Base-by-base conservation (phyloP, 192 early-diverging fungal species). In the Chytriomyces confervae region DNA sequence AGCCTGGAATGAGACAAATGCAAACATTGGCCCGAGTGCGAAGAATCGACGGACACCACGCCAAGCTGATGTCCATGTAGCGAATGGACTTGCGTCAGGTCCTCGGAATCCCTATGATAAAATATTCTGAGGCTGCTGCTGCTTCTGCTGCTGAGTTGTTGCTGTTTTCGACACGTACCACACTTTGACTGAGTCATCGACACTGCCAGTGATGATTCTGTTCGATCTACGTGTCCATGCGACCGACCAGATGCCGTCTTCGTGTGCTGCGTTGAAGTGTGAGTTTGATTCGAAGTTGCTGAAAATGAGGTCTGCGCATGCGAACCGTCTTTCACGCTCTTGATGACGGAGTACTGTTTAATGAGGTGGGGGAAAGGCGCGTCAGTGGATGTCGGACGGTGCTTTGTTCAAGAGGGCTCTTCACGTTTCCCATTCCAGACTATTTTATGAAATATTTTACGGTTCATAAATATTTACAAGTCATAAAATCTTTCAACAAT, bases 231-330 rank as follows among this genome's bases (percentile, higher is more conserved):
- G 84, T 24, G 90, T 86, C 94, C 94, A 96, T n/a, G 89, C 87
- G 6, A 92, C 91, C 61, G 87, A 79, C 94, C 94, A 96, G 71
- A 96, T 93, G 65, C 91, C 92, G 77, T 93, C 94, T 48, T 86
- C 89, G 73, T 96, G 94, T 0, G 94, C 94, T 94, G 83, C 57
- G 43, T 50, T 6, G n/a, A 50, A 65, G 36, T 62, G 51, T 16
- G 11, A 43, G 13, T 27, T 23, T 23, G 63, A 27, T 24, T 47
- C 27, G 69, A 18, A 6, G 45, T 16, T 67, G 43, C 36, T 36
- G 7, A 47, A 9, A 5, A 23, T 18, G 2, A 47, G 66, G 44
- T 2, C 2, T 20, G 5, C 23, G 45, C 27, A 20, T 27, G 11
- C 45, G 69, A 44, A 70, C 69, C 69, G 27, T 70, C 69, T 50